Percentiles rank a stretch among this genome's conserved stretches.
Evolutionary conservation across 352 stramenopile species (phyloP).

Genomic region (Phytopythium montanum): DNA sequence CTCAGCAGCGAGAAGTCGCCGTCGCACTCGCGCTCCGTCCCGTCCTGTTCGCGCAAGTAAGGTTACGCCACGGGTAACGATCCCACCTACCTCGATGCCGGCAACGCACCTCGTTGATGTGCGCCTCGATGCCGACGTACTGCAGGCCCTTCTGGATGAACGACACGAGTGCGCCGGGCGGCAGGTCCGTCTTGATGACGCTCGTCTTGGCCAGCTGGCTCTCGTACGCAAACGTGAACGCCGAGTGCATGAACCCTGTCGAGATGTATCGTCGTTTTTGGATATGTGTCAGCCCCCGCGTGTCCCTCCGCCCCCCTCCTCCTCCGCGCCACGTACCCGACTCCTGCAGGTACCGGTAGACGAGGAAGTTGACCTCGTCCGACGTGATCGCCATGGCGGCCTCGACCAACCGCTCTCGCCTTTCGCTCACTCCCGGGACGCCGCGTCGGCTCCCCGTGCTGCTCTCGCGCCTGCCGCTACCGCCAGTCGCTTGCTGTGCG

Average conservation of each 20-base stretch:
- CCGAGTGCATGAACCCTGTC: constrained; percentile 94
- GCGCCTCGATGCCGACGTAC: constrained; percentile 91
- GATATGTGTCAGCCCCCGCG: background rate
- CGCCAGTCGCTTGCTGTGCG: background rate
- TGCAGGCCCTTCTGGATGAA: constrained; percentile 99
- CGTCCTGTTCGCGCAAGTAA: no score
- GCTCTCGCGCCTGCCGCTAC: background rate
- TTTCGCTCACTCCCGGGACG: background rate
- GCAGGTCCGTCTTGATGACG: constrained; percentile 91
- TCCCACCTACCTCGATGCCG: no score
- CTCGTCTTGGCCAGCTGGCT: constrained; percentile 93
- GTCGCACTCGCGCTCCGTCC: constrained; percentile 82
- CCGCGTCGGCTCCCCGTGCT: background rate
- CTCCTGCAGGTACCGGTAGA: constrained; percentile 98
- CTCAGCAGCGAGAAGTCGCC: constrained; percentile 91
- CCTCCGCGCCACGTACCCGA: constrained; percentile 58
- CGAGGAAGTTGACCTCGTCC: constrained; percentile 98
- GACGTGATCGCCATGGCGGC: constrained; percentile 86
- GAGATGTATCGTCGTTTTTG: no score
- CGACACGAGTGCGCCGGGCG: constrained; percentile 95
- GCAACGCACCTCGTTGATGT: constrained; percentile 80
- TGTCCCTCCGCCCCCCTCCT: background rate
- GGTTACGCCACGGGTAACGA: no score
- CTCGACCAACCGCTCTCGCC: background rate
- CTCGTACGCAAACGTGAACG: constrained; percentile 99